Evolutionary conservation across 768 basidiomycete species (phyloP), one percentile per base, ranked within the genome.

Genomic region (Cyathus striatus): DNA sequence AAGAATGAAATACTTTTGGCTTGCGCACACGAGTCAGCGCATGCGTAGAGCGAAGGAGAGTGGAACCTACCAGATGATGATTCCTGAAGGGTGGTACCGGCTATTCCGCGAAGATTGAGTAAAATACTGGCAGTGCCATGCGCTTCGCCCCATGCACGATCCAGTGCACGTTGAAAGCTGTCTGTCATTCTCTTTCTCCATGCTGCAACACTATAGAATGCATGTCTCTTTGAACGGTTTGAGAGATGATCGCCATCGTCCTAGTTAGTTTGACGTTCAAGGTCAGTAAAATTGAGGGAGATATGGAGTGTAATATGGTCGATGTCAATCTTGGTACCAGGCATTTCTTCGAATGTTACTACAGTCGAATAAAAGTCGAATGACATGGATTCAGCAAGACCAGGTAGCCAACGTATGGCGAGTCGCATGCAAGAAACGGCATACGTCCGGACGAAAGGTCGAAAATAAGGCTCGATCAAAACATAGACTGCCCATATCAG

Each of bases 131-230:
- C 72, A 10, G 71, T 70, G 16, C 81, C 86, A 41, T 73, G 75
- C 38, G 79, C 81, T 30, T 68, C 72, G 10, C 81, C 84, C 68
- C 83, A 73, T 20, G 84, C 85, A 41, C 78, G 70, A 47, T 85
- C 81, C 68, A 85, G 75, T 20, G 85, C 77, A 43, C 86, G 68
- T 36, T 68, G 70, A 39, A 86, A 66, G 46, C 85, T 80, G 38
- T 71, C 73, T 25, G 69, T 69, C 42, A 87, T 58, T 22, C 81
- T 73, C 23, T 70, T 74, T 49, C 75, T 81, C 83, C 79, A 85
- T n/a, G 77, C 74, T 3, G 73, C 73, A 59, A 84, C 71, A 48
- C 78, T 73, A 49, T 73, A 66, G 13, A 63, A 56, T 23, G 53
- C 56, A 26, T 60, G 60, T 3, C 49, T 44, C 24, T 50, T 59